These are phyloP conservation scores for Phytophthora pseudosyringae DNA, from an alignment of 352 stramenopile genomes.

Conservation along the genomic window DNA sequence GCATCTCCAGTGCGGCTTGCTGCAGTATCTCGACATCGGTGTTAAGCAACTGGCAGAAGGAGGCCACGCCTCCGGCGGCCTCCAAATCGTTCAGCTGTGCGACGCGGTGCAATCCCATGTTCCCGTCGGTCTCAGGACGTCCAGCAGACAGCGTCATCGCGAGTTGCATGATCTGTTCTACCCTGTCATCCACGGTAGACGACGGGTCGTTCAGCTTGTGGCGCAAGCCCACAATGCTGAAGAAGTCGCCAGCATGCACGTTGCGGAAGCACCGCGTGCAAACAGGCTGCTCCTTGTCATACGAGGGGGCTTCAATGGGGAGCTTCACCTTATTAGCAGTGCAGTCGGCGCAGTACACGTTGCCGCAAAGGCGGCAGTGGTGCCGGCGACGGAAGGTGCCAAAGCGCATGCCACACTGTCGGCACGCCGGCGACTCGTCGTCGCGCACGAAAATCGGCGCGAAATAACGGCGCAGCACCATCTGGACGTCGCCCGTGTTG, in stretches of 20 bases:
- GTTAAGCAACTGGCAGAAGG: constrained; percentile 74
- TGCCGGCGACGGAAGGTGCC: constrained; percentile 76
- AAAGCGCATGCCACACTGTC: constrained; percentile 77
- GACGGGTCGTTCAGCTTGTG: constrained; percentile 56
- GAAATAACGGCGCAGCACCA: constrained; percentile 64
- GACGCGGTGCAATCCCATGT: constrained; percentile 78
- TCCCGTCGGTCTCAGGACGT: constrained; percentile 62
- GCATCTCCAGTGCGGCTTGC: constrained; percentile 69
- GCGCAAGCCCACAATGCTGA: constrained; percentile 76
- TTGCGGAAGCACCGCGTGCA: constrained; percentile 84
- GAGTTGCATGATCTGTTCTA: constrained; percentile 73
- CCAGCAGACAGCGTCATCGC: constrained; percentile 58
- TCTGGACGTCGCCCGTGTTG: constrained; percentile 38
- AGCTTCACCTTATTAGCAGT: constrained; percentile 72
- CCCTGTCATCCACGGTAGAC: constrained; percentile 59
- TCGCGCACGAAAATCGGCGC: constrained; percentile 60
- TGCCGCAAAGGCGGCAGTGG: constrained; percentile 80
- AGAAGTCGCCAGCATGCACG: constrained; percentile 65
- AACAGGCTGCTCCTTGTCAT: constrained; percentile 77
- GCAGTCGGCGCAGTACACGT: constrained; percentile 80
- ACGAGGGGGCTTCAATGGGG: constrained; percentile 58
- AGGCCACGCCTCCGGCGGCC: constrained; percentile 70
- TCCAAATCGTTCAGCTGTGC: constrained; percentile 88
- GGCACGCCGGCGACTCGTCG: constrained; percentile 54
- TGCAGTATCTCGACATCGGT: constrained; percentile 64